A percentile compares a stretch with the other conserved stretches of the same genome.
Evolutionary conservation across 805 yeast species (phyloP).

Genomic region (Wickerhamomyces rabaulensis): DNA sequence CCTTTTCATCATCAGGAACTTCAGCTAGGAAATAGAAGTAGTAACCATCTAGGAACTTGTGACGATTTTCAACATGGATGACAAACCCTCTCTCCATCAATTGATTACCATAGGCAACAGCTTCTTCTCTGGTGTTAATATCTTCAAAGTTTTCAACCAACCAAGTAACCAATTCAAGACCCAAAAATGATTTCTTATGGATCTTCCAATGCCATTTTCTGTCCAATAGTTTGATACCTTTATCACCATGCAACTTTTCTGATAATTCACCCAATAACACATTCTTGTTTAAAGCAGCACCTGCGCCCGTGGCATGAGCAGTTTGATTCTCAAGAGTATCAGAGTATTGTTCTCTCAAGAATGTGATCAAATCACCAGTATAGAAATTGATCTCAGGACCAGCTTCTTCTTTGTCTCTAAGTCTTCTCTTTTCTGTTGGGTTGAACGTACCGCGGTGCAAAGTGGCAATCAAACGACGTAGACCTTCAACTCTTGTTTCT

Average conservation of each 20-base stretch:
- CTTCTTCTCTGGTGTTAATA: constrained; percentile 77
- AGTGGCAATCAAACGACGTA: constrained; percentile 58
- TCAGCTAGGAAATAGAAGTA: constrained; percentile 69
- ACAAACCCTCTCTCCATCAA: constrained; percentile 70
- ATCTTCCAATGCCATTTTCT: constrained; percentile 87
- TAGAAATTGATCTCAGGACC: constrained; percentile 78
- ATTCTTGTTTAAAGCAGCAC: constrained; percentile 25
- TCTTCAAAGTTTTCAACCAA: constrained; percentile 72
- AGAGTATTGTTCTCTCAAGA: constrained; percentile 41
- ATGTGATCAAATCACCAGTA: constrained; percentile 76
- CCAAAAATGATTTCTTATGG: constrained; percentile 75
- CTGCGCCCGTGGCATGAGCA: constrained; percentile 8
- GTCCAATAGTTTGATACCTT: constrained; percentile 65
- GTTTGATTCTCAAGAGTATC: constrained; percentile 27
- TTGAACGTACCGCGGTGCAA: constrained; percentile 54
- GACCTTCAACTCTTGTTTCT: constrained; percentile 89
- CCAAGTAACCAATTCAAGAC: constrained; percentile 86
- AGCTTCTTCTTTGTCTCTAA: constrained; percentile 38
- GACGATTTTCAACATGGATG: constrained; percentile 78
- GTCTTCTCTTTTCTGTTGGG: constrained; percentile 34
- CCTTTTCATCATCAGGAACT: background rate
- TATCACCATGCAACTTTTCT: constrained; percentile 56
- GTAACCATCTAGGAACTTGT: constrained; percentile 86
- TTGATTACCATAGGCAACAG: constrained; percentile 71
- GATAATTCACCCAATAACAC: constrained; percentile 41